These are phyloP conservation scores for Jamesozyma lodderae DNA, from an alignment of 805 yeast genomes.

Conservation along the genomic window DNA sequence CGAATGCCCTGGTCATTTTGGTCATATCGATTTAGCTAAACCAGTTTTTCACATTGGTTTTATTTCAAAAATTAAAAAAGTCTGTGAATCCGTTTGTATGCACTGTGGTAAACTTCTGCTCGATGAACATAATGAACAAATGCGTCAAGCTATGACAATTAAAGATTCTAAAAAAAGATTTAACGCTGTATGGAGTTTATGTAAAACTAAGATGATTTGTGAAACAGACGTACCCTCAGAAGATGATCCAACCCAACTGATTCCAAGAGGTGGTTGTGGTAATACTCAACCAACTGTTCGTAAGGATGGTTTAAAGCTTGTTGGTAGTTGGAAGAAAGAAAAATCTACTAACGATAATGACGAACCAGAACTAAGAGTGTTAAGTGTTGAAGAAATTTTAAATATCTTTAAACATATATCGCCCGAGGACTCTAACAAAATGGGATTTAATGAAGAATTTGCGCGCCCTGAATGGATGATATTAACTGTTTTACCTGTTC, in stretches of 20 bases:
- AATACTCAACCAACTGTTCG: conserved; percentile 92
- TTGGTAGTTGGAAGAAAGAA: conserved; percentile 97
- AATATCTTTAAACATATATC: conserved; percentile 89
- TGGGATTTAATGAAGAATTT: conserved; percentile 91
- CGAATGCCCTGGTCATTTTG: conserved; percentile 99
- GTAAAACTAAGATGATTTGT: conserved; percentile 90
- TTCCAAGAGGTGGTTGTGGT: conserved; percentile 95
- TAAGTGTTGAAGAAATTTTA: conserved; percentile 81
- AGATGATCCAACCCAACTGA: conserved; percentile 43
- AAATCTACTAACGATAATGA: conserved; percentile 68
- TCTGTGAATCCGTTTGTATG: conserved; percentile 95
- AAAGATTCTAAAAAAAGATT: conserved; percentile 94
- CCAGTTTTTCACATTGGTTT: conserved; percentile 98
- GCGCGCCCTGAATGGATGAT: conserved; percentile 99
- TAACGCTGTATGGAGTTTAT: conserved; percentile 90
- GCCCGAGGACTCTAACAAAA: conserved; percentile 64
- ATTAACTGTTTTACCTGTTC: conserved; percentile 95
- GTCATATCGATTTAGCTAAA: conserved; percentile 95
- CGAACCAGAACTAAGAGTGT: conserved; percentile 84
- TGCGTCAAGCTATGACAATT: conserved; percentile 81
- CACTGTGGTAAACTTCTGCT: conserved; percentile 92
- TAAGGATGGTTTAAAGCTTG: conserved; percentile 87
- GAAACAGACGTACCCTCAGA: conserved; percentile 74
- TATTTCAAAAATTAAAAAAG: conserved; percentile 85
- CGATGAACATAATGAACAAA: conserved; percentile 61